Evolutionary conservation across 345 rosid species (phyloP).

Genomic region (Carallia pectinifolia): DNA sequence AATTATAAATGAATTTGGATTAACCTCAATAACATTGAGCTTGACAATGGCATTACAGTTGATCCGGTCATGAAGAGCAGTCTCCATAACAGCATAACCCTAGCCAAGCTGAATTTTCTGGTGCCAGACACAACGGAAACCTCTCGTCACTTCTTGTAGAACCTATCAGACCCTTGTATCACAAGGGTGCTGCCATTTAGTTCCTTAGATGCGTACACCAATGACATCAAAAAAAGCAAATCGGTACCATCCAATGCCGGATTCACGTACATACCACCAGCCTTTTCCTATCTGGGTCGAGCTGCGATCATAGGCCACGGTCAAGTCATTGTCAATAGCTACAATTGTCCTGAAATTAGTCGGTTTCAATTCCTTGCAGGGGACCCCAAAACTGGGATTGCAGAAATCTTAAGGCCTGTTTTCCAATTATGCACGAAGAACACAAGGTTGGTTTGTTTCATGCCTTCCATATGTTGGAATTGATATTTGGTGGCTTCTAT

Average conservation of each 20-base stretch:
- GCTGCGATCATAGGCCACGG: not conserved
- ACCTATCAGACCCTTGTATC: slow-evolving; percentile 9
- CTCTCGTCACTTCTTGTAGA: not conserved
- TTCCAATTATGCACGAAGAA: slow-evolving; percentile 7
- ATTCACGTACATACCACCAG: not conserved
- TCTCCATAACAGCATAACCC: slow-evolving; percentile 6
- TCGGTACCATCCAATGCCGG: not conserved
- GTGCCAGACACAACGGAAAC: slow-evolving; percentile 15
- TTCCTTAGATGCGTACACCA: slow-evolving; percentile 1
- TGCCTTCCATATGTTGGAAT: not conserved
- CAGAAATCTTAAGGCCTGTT: not conserved
- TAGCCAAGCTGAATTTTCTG: slow-evolving; percentile 1
- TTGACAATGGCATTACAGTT: slow-evolving; percentile 8
- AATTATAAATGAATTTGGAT: no score
- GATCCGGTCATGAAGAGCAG: not conserved
- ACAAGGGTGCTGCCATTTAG: slow-evolving; percentile 14
- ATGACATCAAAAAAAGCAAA: slow-evolving; percentile 8
- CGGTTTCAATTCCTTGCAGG: not conserved
- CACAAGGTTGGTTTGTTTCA: slow-evolving; percentile 3
- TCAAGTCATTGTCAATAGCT: not conserved
- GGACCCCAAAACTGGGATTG: not conserved
- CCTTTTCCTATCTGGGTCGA: not conserved
- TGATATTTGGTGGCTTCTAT: not conserved
- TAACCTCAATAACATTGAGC: not conserved
- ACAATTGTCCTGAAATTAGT: slow-evolving; percentile 3